A percentile compares a stretch with the other conserved stretches of the same genome.
phyloP scores from a whole-genome alignment of 106 monocot genomes.

The Ottelia alismoides region DNA sequence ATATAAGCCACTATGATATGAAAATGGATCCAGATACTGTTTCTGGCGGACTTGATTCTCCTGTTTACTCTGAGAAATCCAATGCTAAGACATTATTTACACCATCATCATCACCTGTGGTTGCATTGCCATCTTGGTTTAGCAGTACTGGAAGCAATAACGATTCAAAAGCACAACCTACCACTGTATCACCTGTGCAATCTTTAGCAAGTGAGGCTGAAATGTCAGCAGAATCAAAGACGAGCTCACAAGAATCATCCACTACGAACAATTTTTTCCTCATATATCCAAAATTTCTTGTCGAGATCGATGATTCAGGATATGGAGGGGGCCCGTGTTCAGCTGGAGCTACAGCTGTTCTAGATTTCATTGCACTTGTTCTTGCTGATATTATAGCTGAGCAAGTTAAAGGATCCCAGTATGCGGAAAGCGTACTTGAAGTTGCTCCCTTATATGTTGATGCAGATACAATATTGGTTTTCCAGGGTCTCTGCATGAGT shows the following conservation, averaged over 20 bases:
- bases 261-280: constrained; percentile 36
- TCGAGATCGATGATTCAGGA: constrained; percentile 85
- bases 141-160: constrained; percentile 31
- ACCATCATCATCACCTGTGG: constrained; percentile 52
- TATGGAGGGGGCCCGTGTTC: constrained; percentile 92
- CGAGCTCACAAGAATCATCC: constrained; percentile 27
- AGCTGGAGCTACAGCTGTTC: constrained; percentile 78
- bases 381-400: constrained; percentile 83
- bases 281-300: constrained; percentile 44
- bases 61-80: constrained; percentile 68
- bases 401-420: constrained; percentile 66
- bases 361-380: constrained; percentile 88
- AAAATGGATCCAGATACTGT: constrained; percentile 32
- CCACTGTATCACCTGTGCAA: constrained; percentile 40
- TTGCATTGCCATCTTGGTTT: constrained; percentile 72
- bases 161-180: constrained; percentile 33
- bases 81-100: constrained; percentile 27
- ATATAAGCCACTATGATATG: constrained; percentile 17
- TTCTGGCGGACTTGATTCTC: constrained; percentile 44
- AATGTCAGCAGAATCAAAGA: constrained; percentile 32
- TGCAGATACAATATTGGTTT: constrained; percentile 67
- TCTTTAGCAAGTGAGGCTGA: constrained; percentile 71
- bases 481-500: constrained; percentile 89
- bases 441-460: constrained; percentile 69
- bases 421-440: constrained; percentile 76